These are phyloP conservation scores for Coelastrella sp. DNA, from an alignment of 139 green algal genomes.

Conservation along the genomic window DNA sequence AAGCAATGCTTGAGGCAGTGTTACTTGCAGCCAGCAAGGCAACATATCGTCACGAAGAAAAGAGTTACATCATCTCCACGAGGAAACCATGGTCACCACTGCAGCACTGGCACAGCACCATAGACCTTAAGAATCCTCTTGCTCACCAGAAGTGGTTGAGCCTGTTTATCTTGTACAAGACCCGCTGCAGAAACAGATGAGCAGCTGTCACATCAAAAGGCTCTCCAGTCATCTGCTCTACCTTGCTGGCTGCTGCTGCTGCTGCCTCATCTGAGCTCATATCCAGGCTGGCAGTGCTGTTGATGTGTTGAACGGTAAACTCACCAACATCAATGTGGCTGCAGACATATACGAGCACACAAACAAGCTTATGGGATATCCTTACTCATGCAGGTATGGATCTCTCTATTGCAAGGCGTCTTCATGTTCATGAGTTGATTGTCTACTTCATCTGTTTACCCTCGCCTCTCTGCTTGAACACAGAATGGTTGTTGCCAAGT, in stretches of 20 bases:
- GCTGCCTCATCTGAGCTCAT: neutral
- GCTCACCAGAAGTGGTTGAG: conserved; percentile 70
- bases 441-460: too few relatives aligned
- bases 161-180: conserved; percentile 72
- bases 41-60: too few relatives aligned
- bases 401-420: too few relatives aligned
- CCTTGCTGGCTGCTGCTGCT: neutral
- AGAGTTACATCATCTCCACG: too few relatives aligned
- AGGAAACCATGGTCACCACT: too few relatives aligned
- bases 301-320: neutral
- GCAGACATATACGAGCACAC: neutral
- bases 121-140: too few relatives aligned
- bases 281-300: conserved; percentile 15
- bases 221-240: neutral
- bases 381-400: too few relatives aligned
- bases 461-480: too few relatives aligned
- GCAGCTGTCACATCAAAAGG: conserved; percentile 28
- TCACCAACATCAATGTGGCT: neutral
- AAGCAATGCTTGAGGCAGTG: too few relatives aligned
- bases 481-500: too few relatives aligned
- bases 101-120: neutral
- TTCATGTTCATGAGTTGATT: too few relatives aligned
- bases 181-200: conserved; percentile 55
- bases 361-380: neutral
- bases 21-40: too few relatives aligned